Base-by-base conservation (phyloP, 116 monocot genomes). In the Dioscorea cayenensis region DNA sequence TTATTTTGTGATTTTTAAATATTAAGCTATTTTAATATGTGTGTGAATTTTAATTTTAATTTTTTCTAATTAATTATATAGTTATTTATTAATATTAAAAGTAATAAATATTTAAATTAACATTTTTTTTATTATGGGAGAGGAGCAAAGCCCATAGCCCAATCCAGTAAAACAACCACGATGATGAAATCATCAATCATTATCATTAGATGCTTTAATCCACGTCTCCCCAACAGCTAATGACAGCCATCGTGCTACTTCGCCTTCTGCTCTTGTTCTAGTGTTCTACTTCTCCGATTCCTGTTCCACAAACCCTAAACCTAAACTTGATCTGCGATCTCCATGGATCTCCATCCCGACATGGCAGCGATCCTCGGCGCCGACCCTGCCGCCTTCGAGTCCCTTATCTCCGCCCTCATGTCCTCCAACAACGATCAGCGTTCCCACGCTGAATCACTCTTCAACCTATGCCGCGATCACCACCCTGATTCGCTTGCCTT, bases 361-460 rank as follows among this genome's bases (percentile, higher is more conserved):
- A 29, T 52, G 60, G 72, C 48, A 10, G 55, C 59, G 49, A 20
- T 78, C 21, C 65, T 82, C 36, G 83, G 71, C 9, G 49, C 67
- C 14, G 78, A 83, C 50, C 48, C 36, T 14, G 51, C 74, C 14
- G 17, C 71, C 6, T 71, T 83, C 52, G 83, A 83, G 58, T 43
- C 75, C 29, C 75, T 83, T 7, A 13, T 83, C 8, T 28, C 62
- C 14, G 71, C 67, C 11, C 78, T 83, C 63, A 83, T 75, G 78
- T 78, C 83, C 19, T 17, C 75, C 12, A 55, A 49, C 66, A 83
- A 83, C 68, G 79, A 78, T 22, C 68, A 76, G 59, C 71, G 83
- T 3, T 71, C 78, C n/a, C 60, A 61, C 60, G 78, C 71, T 19
- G 83, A 83, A 51, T 17, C 63, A 5, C 51, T 83, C 66, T 78